These are phyloP conservation scores for Crithidia thermophila DNA, from an alignment of 208 protist species.

Conservation along the genomic window DNA sequence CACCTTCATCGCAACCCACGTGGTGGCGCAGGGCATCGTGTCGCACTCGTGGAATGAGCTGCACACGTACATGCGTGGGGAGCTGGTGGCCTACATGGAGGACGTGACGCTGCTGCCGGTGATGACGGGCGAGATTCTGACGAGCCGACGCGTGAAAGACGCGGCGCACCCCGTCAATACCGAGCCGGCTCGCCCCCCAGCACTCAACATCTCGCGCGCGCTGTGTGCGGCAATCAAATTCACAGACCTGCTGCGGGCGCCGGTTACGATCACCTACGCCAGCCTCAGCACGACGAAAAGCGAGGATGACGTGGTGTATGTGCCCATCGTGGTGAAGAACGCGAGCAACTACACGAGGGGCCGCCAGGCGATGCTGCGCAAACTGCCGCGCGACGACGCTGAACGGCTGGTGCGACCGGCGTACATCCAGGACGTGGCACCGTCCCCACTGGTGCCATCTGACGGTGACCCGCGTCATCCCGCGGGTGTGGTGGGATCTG, in stretches of 20 bases:
- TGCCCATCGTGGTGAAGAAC: background rate
- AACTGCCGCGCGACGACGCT: too few species aligned
- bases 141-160: background rate
- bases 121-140: slow-evolving; percentile 9
- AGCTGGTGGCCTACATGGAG: slow-evolving; percentile 25
- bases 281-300: background rate
- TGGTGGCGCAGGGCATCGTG: slow-evolving; percentile 15
- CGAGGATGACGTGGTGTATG: slow-evolving; percentile 4
- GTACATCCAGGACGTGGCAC: too few species aligned
- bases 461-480: too few species aligned
- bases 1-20: slow-evolving; percentile 16
- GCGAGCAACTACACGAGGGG: slow-evolving; percentile 1
- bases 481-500: too few species aligned
- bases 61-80: slow-evolving; percentile 14
- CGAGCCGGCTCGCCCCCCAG: background rate
- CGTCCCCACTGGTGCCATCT: too few species aligned
- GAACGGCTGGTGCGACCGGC: too few species aligned
- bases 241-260: background rate
- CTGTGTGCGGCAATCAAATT: slow-evolving; percentile 16
- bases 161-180: background rate
- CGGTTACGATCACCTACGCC: slow-evolving; percentile 15
- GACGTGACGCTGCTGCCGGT: slow-evolving; percentile 17
- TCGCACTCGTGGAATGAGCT: slow-evolving; percentile 10
- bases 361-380: background rate
- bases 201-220: slow-evolving; percentile 1